Base-by-base conservation (phyloP, 2,329 filamentous ascomycete species). In the Neopestalotiopsis rosae region DNA sequence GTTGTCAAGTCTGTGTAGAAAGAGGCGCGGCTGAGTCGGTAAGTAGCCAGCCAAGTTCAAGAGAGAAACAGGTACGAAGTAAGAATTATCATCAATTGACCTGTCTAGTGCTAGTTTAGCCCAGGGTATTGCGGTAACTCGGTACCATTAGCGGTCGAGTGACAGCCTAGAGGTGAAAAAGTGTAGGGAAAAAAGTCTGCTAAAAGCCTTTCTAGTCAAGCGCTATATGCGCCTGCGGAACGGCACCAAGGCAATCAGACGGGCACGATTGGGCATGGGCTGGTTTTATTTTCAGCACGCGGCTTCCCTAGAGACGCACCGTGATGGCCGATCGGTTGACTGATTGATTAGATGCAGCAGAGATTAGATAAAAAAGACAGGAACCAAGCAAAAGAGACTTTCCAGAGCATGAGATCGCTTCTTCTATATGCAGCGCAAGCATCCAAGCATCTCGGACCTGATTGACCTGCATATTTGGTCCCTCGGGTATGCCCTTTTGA, bases 291-390 rank as follows among this genome's bases (percentile, higher is more conserved):
- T 66, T 57, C 45, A 66, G 64, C 10, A 62, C 64, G 42, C 64
- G 40, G 62, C n/a, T 66, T 52, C 17, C 64, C 64, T 66, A 45
- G 45, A 17, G 52, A 66, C 52, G 42, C 64, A 58, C 40, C 45
- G 52, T 45, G 61, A 40, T 40, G 38, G 34, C 34, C 61, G 61
- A 45, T 65, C 24, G 62, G n/a, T 57, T 28, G 63, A 66, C 56
- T 14, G 63, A 66, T 66, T 14, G 63, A 66, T 66, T 57, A 66
- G 63, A 66, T 66, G 24, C n/a, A 38, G 24, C 34, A 57, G 17
- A 58, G 34, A 65, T 65, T 65, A 52, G 40, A 65, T 45, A 30
- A 52, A 49, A 28, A 14, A 52, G 34, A 10, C 10, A 38, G 20
- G 28, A 61, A 52, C 45, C 12, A 6, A 52, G 5, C 7, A 17